These are phyloP conservation scores for Fusarium incarnatum DNA, from an alignment of 2,329 filamentous ascomycete genomes.

Conservation along the genomic window DNA sequence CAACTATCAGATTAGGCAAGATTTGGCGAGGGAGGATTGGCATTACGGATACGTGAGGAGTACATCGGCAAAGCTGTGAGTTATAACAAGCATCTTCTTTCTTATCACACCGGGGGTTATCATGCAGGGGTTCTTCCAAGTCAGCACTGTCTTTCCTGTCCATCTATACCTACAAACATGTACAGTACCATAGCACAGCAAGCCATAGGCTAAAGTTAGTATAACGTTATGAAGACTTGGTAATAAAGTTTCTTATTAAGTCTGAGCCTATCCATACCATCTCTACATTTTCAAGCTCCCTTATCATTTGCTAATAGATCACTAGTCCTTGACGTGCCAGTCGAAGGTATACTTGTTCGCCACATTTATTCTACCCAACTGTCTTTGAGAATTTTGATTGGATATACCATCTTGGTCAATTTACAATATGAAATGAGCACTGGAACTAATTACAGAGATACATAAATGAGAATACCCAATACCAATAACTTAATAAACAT, in stretches of 20 bases:
- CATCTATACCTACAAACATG: not conserved
- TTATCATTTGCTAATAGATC: not conserved
- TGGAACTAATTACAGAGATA: not conserved
- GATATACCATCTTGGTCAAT: not conserved
- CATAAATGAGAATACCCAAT: not conserved
- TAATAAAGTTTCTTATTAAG: not conserved
- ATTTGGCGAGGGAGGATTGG: slow-evolving; percentile 69
- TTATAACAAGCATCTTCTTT: not conserved
- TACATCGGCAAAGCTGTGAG: slow-evolving; percentile 4
- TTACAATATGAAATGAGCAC: not conserved
- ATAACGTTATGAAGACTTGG: not conserved
- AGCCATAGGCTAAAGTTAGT: not conserved
- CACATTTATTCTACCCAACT: not conserved
- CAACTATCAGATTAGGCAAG: slow-evolving; percentile 71
- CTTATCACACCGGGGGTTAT: not conserved
- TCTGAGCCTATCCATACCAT: not conserved
- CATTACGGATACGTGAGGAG: slow-evolving; percentile 61
- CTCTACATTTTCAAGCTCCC: not conserved
- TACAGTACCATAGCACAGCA: not conserved
- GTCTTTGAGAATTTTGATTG: not conserved
- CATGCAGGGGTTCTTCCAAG: not conserved
- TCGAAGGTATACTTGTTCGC: not conserved
- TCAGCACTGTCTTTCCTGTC: not conserved
- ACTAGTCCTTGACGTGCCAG: not conserved
- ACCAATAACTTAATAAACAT: not conserved